phyloP scores from a whole-genome alignment of 208 protist genomes.

The Crithidia expoeki region DNA sequence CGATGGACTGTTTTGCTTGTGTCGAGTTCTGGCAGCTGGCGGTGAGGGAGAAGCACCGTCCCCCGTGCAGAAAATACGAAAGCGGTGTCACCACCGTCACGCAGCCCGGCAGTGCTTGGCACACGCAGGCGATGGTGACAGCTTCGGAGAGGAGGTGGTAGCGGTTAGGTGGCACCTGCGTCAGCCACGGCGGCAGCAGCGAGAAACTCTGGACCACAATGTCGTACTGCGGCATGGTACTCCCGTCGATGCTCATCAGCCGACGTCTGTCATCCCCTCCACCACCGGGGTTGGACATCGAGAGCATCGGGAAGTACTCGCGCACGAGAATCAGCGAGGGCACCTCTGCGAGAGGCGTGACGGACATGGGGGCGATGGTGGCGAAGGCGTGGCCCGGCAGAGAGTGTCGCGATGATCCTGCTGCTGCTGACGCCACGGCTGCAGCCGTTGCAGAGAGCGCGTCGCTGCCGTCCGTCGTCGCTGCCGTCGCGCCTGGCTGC shows the following conservation, averaged over 20 bases:
- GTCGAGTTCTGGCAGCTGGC: not conserved
- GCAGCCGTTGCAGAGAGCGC: not conserved
- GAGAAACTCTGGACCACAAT: conserved; percentile 72
- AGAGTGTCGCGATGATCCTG: not conserved
- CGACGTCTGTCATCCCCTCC: not conserved
- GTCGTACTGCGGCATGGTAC: not conserved
- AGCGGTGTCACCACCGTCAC: conserved; percentile 23
- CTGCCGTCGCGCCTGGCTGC: not conserved
- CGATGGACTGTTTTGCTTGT: not conserved
- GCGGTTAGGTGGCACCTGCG: conserved; percentile 39
- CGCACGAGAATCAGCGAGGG: conserved; percentile 47
- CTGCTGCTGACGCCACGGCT: not conserved
- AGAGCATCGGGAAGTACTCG: conserved; percentile 66
- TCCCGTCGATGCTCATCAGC: conserved; percentile 1
- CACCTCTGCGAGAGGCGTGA: not conserved
- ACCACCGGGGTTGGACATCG: not conserved
- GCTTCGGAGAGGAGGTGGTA: conserved; percentile 41
- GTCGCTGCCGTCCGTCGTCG: not conserved
- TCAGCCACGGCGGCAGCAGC: conserved; percentile 43
- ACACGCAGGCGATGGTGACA: conserved; percentile 5
- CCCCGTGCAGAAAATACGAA: conserved; percentile 13
- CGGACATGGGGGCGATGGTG: not conserved
- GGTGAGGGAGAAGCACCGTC: conserved; percentile 1
- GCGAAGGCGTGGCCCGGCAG: not conserved
- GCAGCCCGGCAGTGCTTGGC: conserved; percentile 29